Percentiles rank a stretch among this genome's conserved stretches.
Conservation (phyloP, 176 grass and related monocot species). For the Chloris gayana region DNA sequence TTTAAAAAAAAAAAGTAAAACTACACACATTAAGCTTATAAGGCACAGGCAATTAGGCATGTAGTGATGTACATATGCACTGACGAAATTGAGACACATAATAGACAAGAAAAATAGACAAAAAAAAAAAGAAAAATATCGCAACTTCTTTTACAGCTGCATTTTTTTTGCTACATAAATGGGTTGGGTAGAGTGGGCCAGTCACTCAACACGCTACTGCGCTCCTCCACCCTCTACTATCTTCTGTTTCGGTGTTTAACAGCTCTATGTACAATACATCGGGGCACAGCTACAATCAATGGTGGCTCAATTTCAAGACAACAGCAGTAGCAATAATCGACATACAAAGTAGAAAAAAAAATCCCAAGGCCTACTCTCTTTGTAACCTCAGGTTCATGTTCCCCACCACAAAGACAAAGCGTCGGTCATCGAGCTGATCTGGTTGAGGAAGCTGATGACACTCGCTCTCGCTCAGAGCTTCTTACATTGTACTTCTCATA, state of each 20-base stretch:
- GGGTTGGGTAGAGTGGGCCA: background rate
- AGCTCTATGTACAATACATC: constrained; percentile 47
- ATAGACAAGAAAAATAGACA: no score
- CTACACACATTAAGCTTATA: no score
- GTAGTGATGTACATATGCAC: background rate
- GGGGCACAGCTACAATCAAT: background rate
- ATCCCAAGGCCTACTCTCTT: background rate
- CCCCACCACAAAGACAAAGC: no score
- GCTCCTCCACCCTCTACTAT: background rate
- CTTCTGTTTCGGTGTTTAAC: background rate
- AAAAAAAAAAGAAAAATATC: no score
- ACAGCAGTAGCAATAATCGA: constrained; percentile 25
- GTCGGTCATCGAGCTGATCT: constrained; percentile 56
- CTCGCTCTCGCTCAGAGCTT: constrained; percentile 72
- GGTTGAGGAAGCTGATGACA: constrained; percentile 72
- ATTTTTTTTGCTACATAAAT: background rate
- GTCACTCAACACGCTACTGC: background rate
- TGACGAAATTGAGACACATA: background rate
- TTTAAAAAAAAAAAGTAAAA: no score
- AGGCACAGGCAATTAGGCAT: no score
- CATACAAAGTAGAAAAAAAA: constrained; percentile 12
- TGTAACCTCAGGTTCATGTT: background rate
- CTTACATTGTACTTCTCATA: constrained; percentile 91
- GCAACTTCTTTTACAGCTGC: background rate
- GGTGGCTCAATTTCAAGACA: constrained; percentile 2